These are phyloP conservation scores for Chernovozyma aurita DNA, from an alignment of 1,139 yeast genomes.

Conservation along the genomic window DNA sequence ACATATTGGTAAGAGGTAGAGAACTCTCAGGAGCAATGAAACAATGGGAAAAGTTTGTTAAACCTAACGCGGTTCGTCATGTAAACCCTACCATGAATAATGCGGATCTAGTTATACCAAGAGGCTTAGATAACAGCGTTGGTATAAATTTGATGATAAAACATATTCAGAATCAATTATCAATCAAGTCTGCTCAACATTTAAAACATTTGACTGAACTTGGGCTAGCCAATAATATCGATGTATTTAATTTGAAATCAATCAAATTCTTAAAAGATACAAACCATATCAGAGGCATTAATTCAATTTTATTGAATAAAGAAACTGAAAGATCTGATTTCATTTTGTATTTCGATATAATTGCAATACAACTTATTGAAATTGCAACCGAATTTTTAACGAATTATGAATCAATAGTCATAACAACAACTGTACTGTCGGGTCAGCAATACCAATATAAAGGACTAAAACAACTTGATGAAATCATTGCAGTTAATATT, in stretches of 20 bases:
- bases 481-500: conserved; percentile 68
- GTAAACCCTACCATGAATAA: conserved; percentile 73
- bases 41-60: conserved; percentile 90
- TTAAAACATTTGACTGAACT: conserved; percentile 52
- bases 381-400: conserved; percentile 53
- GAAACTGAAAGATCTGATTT: conserved; percentile 67
- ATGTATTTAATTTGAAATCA: conserved; percentile 24
- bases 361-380: conserved; percentile 66
- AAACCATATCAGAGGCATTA: conserved; percentile 69
- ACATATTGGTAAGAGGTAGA: conserved; percentile 80
- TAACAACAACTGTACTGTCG: conserved; percentile 47
- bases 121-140: conserved; percentile 77
- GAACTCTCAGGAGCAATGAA: conserved; percentile 75
- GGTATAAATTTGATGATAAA: conserved; percentile 77
- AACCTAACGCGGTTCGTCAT: conserved; percentile 80
- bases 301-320: conserved; percentile 60
- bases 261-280: conserved; percentile 46
- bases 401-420: conserved; percentile 21
- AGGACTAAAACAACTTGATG: conserved; percentile 43
- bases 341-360: conserved; percentile 78
- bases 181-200: conserved; percentile 62
- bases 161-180: conserved; percentile 73
- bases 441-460: conserved; percentile 22
- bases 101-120: conserved; percentile 85
- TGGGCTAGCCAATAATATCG: conserved; percentile 37